Base-by-base conservation (phyloP, 495 filamentous ascomycete species). In the Xylaria telfairii region DNA sequence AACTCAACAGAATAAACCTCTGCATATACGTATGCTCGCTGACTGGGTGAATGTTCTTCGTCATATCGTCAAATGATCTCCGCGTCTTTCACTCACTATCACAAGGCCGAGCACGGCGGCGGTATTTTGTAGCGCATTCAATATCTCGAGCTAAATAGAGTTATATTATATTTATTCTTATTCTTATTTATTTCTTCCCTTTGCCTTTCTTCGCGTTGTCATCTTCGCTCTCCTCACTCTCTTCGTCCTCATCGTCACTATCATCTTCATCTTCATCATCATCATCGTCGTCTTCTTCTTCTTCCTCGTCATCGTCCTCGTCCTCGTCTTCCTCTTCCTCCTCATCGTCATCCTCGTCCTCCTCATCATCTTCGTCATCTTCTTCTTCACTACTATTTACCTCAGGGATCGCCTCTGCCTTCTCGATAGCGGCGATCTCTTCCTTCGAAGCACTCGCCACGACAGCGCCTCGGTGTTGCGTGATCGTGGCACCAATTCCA, bases 351-450 rank as follows among this genome's bases (percentile, higher is more conserved):
- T 78, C 78, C 3, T 73, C 61, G 1, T 77, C 73, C 0, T 70
- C 66, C 3, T 73, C 63, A 2, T 65, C 64, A 3, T 46, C 64
- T n/a, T 73, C 65, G 10, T 46, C 68, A 13, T 72, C 75, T 15
- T 77, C 68, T 44, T 76, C 68, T 17, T 69, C 53, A 46, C 76
- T 72, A 57, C 75, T 71, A 37, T 72, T 67, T 51, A 61, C 75
- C 74, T 85, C 82, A 57, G 76, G 70, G 30, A 82, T 83, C 42
- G 77, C 75, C 74, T 83, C 68, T 1, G 77, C 78, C 65, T 77
- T 73, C 76, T 85, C 79, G 2, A 81, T 69, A 3, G 78, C 81
- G 24, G 75, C 78, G 68, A 81, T 81, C 74, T 83, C 80, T 65
- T 80, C 81, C 3, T 73, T 41, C 24, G 77, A 71, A 9, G 77